Evolutionary conservation across 371 early-diverging fungal species (phyloP).

Genomic region (Mucor circinelloides): DNA sequence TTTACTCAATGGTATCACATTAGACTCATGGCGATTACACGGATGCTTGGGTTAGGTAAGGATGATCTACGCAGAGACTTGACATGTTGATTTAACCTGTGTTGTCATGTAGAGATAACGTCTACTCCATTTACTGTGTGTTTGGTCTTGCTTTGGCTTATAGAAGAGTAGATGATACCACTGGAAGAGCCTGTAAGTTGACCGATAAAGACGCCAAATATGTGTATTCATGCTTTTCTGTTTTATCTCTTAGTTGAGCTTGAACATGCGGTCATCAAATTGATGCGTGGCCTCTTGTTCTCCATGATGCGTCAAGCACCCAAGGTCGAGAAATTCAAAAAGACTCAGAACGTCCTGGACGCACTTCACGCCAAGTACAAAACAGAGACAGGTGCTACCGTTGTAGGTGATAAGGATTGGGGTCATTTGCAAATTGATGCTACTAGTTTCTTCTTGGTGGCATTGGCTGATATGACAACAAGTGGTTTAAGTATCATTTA

Average conservation of each 20-base stretch:
- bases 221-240: background rate
- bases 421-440: slow-evolving; percentile 84
- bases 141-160: slow-evolving; percentile 88
- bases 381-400: slow-evolving; percentile 82
- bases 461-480: slow-evolving; percentile 87
- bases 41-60: slow-evolving; percentile 90
- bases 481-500: slow-evolving; percentile 78
- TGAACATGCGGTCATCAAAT: slow-evolving; percentile 83
- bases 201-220: background rate
- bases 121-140: slow-evolving; percentile 86
- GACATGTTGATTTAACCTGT: background rate
- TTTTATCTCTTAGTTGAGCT: slow-evolving; percentile 63
- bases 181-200: slow-evolving; percentile 78
- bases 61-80: background rate
- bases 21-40: slow-evolving; percentile 80
- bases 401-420: slow-evolving; percentile 90
- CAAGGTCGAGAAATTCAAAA: slow-evolving; percentile 84
- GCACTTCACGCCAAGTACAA: slow-evolving; percentile 89
- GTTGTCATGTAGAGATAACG: slow-evolving; percentile 71
- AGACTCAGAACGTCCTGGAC: slow-evolving; percentile 70
- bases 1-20: too few species aligned
- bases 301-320: slow-evolving; percentile 86
- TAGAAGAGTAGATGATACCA: slow-evolving; percentile 82
- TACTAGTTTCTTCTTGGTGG: slow-evolving; percentile 81
- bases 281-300: slow-evolving; percentile 74